Evolutionary conservation across 257 asterid genomes (phyloP).

Genomic region (Haberlea rhodopensis): DNA sequence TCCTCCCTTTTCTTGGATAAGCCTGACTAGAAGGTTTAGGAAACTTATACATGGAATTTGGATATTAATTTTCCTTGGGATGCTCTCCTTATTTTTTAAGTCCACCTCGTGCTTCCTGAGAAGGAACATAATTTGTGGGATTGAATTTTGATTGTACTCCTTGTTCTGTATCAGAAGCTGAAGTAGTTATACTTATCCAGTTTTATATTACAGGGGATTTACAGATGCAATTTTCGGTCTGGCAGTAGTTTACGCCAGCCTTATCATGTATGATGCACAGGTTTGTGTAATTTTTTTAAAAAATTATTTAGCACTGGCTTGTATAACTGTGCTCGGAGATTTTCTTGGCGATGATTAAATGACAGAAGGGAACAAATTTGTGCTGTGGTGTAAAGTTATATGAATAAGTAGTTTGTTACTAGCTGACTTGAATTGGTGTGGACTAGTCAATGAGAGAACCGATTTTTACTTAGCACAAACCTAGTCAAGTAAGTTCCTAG

Average conservation of each 20-base stretch:
- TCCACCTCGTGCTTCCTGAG: no score
- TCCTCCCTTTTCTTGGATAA: neutral
- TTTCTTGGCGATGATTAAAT: neutral
- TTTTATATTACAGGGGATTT: slow-evolving; percentile 64
- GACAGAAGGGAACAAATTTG: neutral
- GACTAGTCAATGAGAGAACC: neutral
- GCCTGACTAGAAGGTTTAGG: neutral
- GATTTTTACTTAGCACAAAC: neutral
- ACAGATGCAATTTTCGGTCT: slow-evolving; percentile 76
- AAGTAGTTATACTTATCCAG: slow-evolving; percentile 8
- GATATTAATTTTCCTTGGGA: no score
- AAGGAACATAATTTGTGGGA: slow-evolving; percentile 7
- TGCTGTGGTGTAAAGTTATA: neutral
- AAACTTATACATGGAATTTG: no score
- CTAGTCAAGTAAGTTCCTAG: neutral
- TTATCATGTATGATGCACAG: slow-evolving; percentile 92
- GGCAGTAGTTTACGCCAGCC: slow-evolving; percentile 81
- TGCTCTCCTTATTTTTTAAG: no score
- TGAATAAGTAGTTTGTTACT: neutral
- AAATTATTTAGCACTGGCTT: neutral
- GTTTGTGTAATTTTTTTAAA: slow-evolving; percentile 38
- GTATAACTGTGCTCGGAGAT: no score
- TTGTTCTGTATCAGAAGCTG: neutral
- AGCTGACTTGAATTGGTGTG: neutral
- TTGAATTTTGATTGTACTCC: slow-evolving; percentile 9